Conservation (phyloP, 305 asterid genomes). For the Fraxinus platypoda region DNA sequence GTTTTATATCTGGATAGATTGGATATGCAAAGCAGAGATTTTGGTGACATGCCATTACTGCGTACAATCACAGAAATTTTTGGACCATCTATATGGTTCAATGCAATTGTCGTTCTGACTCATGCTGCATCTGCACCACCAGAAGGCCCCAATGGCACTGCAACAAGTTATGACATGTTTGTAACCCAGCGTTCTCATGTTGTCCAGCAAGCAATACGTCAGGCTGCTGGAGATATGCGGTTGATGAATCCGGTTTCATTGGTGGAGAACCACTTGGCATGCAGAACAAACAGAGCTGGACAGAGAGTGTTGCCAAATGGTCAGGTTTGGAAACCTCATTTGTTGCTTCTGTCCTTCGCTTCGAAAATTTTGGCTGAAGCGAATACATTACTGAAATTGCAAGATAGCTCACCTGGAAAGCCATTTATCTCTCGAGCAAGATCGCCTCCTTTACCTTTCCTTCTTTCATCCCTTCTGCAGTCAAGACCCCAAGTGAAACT, state of each 20-base stretch:
- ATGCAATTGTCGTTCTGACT: constrained; percentile 95
- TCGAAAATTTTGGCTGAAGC: constrained; percentile 98
- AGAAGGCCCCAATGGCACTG: constrained; percentile 87
- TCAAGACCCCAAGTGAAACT: constrained; percentile 88
- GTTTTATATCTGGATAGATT: constrained; percentile 93
- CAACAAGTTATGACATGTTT: constrained; percentile 93
- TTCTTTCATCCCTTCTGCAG: constrained; percentile 86
- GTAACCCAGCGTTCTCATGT: constrained; percentile 93
- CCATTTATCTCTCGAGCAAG: constrained; percentile 62
- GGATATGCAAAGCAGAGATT: constrained; percentile 94
- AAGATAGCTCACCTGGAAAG: constrained; percentile 89
- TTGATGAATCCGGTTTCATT: constrained; percentile 96
- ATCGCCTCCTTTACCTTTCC: constrained; percentile 76
- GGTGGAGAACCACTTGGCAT: constrained; percentile 95
- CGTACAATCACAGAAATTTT: constrained; percentile 81
- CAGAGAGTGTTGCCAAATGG: constrained; percentile 99
- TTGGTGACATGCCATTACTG: constrained; percentile 84
- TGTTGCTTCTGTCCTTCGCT: constrained; percentile 88
- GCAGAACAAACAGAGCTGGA: constrained; percentile 96
- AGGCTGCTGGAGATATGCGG: constrained; percentile 96
- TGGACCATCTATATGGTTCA: constrained; percentile 97
- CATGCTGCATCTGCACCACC: constrained; percentile 99
- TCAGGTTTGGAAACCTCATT: constrained; percentile 97
- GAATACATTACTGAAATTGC: constrained; percentile 81
- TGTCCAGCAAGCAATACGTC: constrained; percentile 94